Evolutionary conservation across 1,284 basidiomycete species (phyloP).

Genomic region (Chondrostereum purpureum): DNA sequence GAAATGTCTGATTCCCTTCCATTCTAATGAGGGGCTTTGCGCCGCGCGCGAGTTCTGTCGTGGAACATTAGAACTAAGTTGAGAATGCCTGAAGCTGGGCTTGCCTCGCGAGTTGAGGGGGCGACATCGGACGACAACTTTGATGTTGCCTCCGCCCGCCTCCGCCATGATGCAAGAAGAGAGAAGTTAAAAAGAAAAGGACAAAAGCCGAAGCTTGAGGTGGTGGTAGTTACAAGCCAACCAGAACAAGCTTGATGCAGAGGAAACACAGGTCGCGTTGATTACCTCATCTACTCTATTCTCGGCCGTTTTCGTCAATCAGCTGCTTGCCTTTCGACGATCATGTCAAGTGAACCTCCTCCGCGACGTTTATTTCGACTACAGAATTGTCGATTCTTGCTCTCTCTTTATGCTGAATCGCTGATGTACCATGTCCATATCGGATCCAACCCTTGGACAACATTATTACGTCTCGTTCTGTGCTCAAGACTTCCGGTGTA

Average conservation of each 20-base stretch:
- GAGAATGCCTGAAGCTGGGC: constrained; percentile 22
- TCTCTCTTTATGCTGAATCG: too few relatives aligned
- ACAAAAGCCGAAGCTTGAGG: background rate
- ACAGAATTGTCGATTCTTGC: too few relatives aligned
- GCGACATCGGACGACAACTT: constrained; percentile 93
- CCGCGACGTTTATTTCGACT: too few relatives aligned
- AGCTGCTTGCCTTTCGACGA: too few relatives aligned
- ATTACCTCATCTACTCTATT: background rate
- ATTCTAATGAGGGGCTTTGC: constrained; percentile 90
- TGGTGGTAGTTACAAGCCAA: constrained; percentile 1
- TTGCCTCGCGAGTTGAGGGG: constrained; percentile 89
- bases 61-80: constrained; percentile 5
- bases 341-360: too few relatives aligned
- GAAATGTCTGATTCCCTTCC: constrained; percentile 85
- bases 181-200: constrained; percentile 13
- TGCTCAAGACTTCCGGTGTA: too few relatives aligned
- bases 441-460: too few relatives aligned
- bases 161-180: constrained; percentile 36
- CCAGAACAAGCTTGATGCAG: background rate
- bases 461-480: too few relatives aligned
- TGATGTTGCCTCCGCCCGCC: constrained; percentile 78
- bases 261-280: background rate
- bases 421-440: too few relatives aligned
- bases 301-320: too few relatives aligned
- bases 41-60: constrained; percentile 79